Evolutionary conservation across 78 protist species (phyloP).

Genomic region (Neovahlkampfia damariscottae): DNA sequence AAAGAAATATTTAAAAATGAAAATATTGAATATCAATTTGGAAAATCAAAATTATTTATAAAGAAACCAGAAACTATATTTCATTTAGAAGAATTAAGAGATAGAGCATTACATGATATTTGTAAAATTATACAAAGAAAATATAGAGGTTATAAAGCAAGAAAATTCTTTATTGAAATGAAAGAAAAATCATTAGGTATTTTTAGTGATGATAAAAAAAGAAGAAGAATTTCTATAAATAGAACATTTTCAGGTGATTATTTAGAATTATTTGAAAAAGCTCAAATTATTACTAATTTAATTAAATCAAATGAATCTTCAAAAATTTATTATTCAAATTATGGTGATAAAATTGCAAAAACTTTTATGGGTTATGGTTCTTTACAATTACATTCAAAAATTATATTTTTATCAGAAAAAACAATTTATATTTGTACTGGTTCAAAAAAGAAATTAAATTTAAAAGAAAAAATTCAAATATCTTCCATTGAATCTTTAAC

Average conservation of each 20-base stretch:
- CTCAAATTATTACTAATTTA: neutral
- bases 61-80: constrained; percentile 63
- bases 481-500: neutral
- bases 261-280: neutral
- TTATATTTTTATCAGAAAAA: neutral
- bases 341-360: too few species aligned
- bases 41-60: constrained; percentile 66
- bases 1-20: neutral
- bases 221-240: neutral
- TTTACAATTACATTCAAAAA: neutral
- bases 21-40: constrained; percentile 53
- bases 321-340: neutral
- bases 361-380: neutral
- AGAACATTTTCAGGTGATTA: neutral
- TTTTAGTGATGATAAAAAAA: neutral
- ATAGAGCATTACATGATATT: neutral
- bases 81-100: constrained; percentile 50
- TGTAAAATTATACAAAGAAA: neutral
- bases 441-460: neutral
- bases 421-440: neutral
- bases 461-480: neutral
- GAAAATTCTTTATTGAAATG: neutral
- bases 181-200: neutral
- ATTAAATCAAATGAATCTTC: neutral
- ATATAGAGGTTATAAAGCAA: neutral